phyloP scores from a whole-genome alignment of 2,329 filamentous ascomycete genomes.

The Stagonosporopsis chrysanthemi region DNA sequence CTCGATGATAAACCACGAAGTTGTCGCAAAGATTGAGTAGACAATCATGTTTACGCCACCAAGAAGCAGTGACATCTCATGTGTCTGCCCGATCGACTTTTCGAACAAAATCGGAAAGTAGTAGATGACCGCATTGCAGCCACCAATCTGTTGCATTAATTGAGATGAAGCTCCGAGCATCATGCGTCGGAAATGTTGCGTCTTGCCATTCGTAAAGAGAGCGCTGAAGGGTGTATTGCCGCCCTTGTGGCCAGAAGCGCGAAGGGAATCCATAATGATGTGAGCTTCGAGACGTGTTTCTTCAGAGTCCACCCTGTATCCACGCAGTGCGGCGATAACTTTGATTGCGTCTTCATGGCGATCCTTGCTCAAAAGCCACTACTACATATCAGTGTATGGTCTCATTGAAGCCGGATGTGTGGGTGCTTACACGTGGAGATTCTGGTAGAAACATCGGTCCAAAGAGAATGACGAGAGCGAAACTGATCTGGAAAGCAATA shows the following conservation, averaged over 20 bases:
- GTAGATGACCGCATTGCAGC: slow-evolving; percentile 54
- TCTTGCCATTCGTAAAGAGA: slow-evolving; percentile 68
- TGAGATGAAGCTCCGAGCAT: slow-evolving; percentile 64
- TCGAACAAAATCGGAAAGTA: slow-evolving; percentile 54
- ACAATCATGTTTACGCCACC: slow-evolving; percentile 63
- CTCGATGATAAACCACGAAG: slow-evolving; percentile 71
- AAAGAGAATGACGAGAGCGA: slow-evolving; percentile 58
- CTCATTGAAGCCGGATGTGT: too few species aligned
- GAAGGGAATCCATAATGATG: slow-evolving; percentile 68
- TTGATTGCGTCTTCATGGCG: slow-evolving; percentile 66
- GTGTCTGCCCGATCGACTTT: slow-evolving; percentile 59
- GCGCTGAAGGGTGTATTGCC: slow-evolving; percentile 58
- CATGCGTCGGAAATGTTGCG: slow-evolving; percentile 71
- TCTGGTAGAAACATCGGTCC: slow-evolving; percentile 70
- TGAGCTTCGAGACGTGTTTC: slow-evolving; percentile 68
- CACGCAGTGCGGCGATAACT: slow-evolving; percentile 60
- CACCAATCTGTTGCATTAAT: slow-evolving; percentile 41
- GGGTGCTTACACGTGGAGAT: slow-evolving; percentile 59
- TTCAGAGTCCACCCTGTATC: slow-evolving; percentile 58
- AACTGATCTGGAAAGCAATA: slow-evolving; percentile 61
- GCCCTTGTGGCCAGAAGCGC: slow-evolving; percentile 51
- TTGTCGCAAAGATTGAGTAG: slow-evolving; percentile 63
- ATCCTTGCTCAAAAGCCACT: slow-evolving; percentile 69
- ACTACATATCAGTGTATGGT: not conserved
- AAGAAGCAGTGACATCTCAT: slow-evolving; percentile 54